phyloP scores from a whole-genome alignment of 257 asterid genomes.

The Echites panduratus region DNA sequence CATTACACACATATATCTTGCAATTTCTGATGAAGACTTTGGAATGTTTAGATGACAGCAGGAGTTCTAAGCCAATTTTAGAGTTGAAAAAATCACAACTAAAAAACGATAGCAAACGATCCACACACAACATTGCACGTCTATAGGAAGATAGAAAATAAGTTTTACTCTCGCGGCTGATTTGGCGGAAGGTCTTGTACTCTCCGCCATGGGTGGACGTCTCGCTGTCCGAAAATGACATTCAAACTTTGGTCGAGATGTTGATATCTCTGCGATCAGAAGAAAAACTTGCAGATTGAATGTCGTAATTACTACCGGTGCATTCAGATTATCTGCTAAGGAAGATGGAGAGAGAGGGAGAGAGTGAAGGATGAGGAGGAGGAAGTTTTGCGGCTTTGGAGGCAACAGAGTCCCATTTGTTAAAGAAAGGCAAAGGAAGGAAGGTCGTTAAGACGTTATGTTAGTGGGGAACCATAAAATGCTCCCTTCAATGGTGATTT shows the following conservation, averaged over 20 bases:
- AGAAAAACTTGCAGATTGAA: not conserved
- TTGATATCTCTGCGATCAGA: not conserved
- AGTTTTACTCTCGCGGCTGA: constrained; percentile 81
- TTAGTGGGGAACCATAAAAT: constrained; percentile 74
- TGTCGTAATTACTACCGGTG: not conserved
- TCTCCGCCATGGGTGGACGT: constrained; percentile 68
- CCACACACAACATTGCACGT: not conserved
- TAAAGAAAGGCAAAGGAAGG: not conserved
- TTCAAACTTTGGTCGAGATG: constrained; percentile 9
- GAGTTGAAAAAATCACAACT: not conserved
- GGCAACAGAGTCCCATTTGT: constrained; percentile 25
- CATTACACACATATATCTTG: not conserved
- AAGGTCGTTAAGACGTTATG: constrained; percentile 25
- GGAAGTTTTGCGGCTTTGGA: constrained; percentile 36
- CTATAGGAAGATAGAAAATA: not conserved
- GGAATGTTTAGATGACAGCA: not conserved
- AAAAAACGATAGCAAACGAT: not conserved
- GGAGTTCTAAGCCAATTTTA: not conserved
- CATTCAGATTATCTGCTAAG: not conserved
- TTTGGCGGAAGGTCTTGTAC: constrained; percentile 79
- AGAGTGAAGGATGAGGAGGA: constrained; percentile 25
- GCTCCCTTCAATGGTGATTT: constrained; percentile 49
- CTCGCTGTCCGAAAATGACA: constrained; percentile 93
- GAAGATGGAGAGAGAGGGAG: constrained; percentile 10
- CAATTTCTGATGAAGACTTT: not conserved